A percentile compares a stretch with the other conserved stretches of the same genome.
These are phyloP conservation scores for Phragmites australis DNA, from an alignment of 176 grass and related monocot species.

Conservation along the genomic window DNA sequence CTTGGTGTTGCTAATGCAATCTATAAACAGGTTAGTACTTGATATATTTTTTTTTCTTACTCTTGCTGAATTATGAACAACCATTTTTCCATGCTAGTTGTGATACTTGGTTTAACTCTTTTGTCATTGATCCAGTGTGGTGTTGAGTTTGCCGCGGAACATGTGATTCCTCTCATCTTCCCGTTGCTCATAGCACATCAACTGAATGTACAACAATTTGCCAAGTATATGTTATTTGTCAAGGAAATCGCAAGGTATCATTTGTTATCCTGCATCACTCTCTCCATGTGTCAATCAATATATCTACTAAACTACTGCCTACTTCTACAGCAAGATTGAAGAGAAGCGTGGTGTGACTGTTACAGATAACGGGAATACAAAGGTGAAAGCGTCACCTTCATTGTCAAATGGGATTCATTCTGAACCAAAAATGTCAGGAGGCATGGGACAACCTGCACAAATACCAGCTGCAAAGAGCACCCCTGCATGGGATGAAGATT, in stretches of 20 bases:
- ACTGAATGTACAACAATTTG: slow-evolving; percentile 96
- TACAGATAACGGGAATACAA: slow-evolving; percentile 54
- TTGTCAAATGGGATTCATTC: slow-evolving; percentile 69
- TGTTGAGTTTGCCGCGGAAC: slow-evolving; percentile 80
- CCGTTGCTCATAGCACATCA: slow-evolving; percentile 85
- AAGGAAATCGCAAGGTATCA: slow-evolving; percentile 93
- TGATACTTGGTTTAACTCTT: slow-evolving; percentile 11
- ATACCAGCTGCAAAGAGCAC: slow-evolving; percentile 49
- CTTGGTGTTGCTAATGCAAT: slow-evolving; percentile 93
- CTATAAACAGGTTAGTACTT: slow-evolving; percentile 74
- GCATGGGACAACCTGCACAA: slow-evolving; percentile 41
- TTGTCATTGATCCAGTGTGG: slow-evolving; percentile 64
- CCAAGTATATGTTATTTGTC: slow-evolving; percentile 97
- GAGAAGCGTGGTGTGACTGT: slow-evolving; percentile 90
- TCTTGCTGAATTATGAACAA: slow-evolving; percentile 1
- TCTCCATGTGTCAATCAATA: slow-evolving; percentile 12
- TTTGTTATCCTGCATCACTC: slow-evolving; percentile 29
- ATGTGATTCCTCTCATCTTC: slow-evolving; percentile 86
- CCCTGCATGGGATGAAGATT: slow-evolving; percentile 90
- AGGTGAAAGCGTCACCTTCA: slow-evolving; percentile 59
- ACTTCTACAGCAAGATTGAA: slow-evolving; percentile 89
- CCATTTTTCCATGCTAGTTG: neutral
- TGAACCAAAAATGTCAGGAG: slow-evolving; percentile 41
- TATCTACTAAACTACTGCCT: slow-evolving; percentile 28
- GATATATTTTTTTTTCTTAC: neutral